Evolutionary conservation across 2,329 filamentous ascomycete genomes (phyloP), one percentile per base, ranked within the genome.

Genomic region (Fusarium secorum): DNA sequence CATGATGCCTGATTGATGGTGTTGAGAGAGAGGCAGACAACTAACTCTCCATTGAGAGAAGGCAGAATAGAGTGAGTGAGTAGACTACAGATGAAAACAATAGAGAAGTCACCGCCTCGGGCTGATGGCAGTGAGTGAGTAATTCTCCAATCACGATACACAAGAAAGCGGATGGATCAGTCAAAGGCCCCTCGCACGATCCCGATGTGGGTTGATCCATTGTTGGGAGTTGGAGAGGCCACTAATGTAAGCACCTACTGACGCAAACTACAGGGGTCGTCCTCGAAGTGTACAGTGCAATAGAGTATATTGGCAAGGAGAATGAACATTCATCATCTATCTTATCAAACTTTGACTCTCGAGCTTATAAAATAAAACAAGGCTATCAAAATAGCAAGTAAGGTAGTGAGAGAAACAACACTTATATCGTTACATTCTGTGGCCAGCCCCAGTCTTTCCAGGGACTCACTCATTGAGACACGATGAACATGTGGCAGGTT

Each of bases 101-200:
- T 42, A 55, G 22, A 62, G 48, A 60, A 24, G 73, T 68, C 71
- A 74, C 72, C 60, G 56, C 66, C 38, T 61, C 58, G 49, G 52
- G 49, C 54, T 64, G 55, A 60, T 51, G 54, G 58, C 42, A 60
- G 28, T 48, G 28, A 28, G 42, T 52, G 38, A 61, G 70, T 38
- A 44, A 62, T 67, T 75, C 73, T 71, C 73, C 69, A 75, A 75
- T 75, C 73, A 71, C 62, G 64, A 52, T 54, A 48, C 48, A 57
- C 61, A 66, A 70, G 36, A 53, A 60, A 66, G 66, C 63, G 62
- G 57, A 72, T 68, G 64, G 66, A 60, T 65, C 68, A 71, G 22
- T 39, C 26, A 44, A 49, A 58, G 66, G 36, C 59, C 66, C 60
- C 68, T 75, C 52, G 60, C 60, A 46, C 60, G 60, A 65, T 59